phyloP scores from a whole-genome alignment of 2,329 filamentous ascomycete genomes.

The Dothistroma pini region DNA sequence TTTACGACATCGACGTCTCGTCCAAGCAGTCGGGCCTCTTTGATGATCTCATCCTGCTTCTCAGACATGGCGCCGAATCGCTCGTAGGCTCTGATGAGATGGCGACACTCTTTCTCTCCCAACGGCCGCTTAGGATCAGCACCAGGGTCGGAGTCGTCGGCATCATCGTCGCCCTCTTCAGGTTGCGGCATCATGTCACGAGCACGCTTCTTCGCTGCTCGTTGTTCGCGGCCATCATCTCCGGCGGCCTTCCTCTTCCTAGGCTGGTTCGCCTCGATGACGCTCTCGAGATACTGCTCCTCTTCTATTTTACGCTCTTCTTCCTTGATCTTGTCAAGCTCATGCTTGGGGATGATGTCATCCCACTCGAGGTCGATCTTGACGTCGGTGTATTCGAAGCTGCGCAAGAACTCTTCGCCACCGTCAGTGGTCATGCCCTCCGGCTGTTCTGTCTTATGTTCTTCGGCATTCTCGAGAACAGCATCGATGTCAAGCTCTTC shows the following conservation, averaged over 20 bases:
- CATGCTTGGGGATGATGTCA: slow-evolving; percentile 92
- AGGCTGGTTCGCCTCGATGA: slow-evolving; percentile 81
- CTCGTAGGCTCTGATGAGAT: slow-evolving; percentile 85
- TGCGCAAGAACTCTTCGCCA: slow-evolving; percentile 90
- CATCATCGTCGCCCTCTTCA: slow-evolving; percentile 54
- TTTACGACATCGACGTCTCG: slow-evolving; percentile 79
- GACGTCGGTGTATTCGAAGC: slow-evolving; percentile 91
- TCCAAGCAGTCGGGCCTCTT: slow-evolving; percentile 77
- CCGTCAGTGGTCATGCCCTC: slow-evolving; percentile 93
- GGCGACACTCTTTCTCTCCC: slow-evolving; percentile 86
- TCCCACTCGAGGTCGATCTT: slow-evolving; percentile 98
- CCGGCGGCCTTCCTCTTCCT: slow-evolving; percentile 64
- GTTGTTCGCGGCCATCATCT: slow-evolving; percentile 62
- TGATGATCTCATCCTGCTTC: slow-evolving; percentile 78
- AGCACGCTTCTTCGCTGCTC: slow-evolving; percentile 66
- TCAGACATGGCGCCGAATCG: slow-evolving; percentile 89
- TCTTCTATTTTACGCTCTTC: slow-evolving; percentile 83
- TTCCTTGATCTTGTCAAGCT: slow-evolving; percentile 82
- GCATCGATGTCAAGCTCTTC: slow-evolving; percentile 98
- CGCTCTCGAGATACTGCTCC: slow-evolving; percentile 74
- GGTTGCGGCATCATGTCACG: slow-evolving; percentile 58
- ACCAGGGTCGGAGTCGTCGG: slow-evolving; percentile 50
- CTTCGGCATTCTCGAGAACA: slow-evolving; percentile 92
- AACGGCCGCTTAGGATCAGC: slow-evolving; percentile 83
- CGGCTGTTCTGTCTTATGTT: slow-evolving; percentile 93